These are phyloP conservation scores for Verticillium nubilum DNA, from an alignment of 2,329 filamentous ascomycete genomes.

Conservation along the genomic window DNA sequence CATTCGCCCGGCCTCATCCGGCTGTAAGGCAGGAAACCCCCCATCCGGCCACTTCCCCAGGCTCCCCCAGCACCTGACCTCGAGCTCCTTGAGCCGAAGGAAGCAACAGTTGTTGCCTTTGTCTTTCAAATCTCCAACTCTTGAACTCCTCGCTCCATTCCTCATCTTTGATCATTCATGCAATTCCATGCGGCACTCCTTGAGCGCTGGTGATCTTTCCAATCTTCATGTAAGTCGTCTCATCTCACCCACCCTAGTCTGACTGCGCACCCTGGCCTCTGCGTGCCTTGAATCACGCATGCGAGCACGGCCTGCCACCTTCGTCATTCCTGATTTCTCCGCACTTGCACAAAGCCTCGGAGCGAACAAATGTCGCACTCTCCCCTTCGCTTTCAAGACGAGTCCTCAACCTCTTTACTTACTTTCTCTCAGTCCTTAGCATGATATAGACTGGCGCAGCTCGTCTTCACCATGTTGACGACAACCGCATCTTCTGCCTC, in stretches of 20 bases:
- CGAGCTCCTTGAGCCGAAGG: not conserved
- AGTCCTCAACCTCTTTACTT: not conserved
- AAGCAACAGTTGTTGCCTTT: not conserved
- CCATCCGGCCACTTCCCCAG: not conserved
- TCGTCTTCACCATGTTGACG: constrained; percentile 1
- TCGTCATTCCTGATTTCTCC: constrained; percentile 1
- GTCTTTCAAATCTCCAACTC: not conserved
- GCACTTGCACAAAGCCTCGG: not conserved
- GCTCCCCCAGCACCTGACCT: not conserved
- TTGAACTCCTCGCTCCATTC: not conserved
- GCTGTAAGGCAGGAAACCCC: not conserved
- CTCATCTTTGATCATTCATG: not conserved
- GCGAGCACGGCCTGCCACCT: constrained; percentile 1
- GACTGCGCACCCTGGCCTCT: not conserved
- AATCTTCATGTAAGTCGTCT: not conserved
- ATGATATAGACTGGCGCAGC: not conserved
- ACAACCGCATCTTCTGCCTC: constrained; percentile 15
- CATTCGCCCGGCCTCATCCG: not conserved
- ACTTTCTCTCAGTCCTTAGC: not conserved
- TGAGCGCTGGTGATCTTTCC: not conserved
- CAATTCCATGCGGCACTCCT: not conserved
- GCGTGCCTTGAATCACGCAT: not conserved
- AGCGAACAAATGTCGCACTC: not conserved
- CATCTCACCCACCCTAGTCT: not conserved
- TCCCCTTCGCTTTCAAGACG: not conserved